Conservation (phyloP, 306 rosid species). For the Rubus parviflorus region DNA sequence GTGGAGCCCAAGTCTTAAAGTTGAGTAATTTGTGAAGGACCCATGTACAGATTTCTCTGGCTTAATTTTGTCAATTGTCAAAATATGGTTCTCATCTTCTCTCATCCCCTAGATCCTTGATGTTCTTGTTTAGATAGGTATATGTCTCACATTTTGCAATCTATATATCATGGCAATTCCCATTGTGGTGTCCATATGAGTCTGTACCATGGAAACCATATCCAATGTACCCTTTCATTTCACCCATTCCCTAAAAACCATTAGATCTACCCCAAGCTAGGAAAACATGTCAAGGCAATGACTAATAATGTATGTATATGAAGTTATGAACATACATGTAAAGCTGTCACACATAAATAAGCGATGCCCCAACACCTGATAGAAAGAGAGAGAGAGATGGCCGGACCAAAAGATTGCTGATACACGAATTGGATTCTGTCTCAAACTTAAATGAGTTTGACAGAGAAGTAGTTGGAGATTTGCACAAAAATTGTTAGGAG, state of each 20-base stretch:
- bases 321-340: background rate
- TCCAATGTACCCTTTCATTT: background rate
- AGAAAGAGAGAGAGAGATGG: slow-evolving; percentile 14
- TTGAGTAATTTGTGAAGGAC: background rate
- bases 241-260: background rate
- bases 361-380: background rate
- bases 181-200: background rate
- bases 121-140: background rate
- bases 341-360: background rate
- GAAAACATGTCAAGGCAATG: background rate
- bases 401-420: slow-evolving; percentile 1
- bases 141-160: background rate
- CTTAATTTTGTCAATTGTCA: background rate
- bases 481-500: slow-evolving; percentile 34
- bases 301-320: background rate
- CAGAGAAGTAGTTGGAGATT: slow-evolving; percentile 47
- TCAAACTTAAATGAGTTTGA: slow-evolving; percentile 31
- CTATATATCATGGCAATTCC: background rate
- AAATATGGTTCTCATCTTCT: background rate
- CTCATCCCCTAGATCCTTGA: background rate
- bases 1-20: slow-evolving; percentile 9
- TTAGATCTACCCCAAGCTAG: background rate
- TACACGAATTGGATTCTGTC: slow-evolving; percentile 28
- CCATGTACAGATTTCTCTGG: background rate
- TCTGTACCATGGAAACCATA: background rate